Evolutionary conservation across 106 monocot species (phyloP).

Genomic region (Dendrobium catenatum): DNA sequence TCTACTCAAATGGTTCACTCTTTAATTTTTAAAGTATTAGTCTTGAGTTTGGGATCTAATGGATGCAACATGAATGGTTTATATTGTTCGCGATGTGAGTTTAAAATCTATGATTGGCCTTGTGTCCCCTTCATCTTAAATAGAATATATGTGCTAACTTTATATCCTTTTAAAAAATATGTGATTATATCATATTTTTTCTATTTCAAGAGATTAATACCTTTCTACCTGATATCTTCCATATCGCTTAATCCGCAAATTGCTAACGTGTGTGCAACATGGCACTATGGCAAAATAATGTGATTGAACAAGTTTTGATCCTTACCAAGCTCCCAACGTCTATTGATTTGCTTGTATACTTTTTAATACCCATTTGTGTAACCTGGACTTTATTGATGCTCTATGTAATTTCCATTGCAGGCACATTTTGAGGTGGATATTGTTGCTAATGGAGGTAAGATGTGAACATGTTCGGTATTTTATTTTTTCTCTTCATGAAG

Average conservation of each 20-base stretch:
- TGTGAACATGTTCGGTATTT: neutral
- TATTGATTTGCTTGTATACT: neutral
- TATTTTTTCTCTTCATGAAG: neutral
- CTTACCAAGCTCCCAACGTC: neutral
- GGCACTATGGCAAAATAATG: neutral
- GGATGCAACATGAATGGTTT: too few relatives aligned
- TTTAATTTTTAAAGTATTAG: too few relatives aligned
- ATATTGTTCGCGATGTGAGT: too few relatives aligned
- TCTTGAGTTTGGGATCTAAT: too few relatives aligned
- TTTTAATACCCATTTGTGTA: neutral
- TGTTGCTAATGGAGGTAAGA: constrained; percentile 86
- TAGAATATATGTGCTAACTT: too few relatives aligned
- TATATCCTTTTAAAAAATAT: too few relatives aligned
- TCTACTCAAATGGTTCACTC: too few relatives aligned
- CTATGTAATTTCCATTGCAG: constrained; percentile 21
- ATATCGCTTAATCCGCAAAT: neutral
- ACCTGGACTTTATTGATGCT: neutral
- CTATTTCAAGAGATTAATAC: neutral
- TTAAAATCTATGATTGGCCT: too few relatives aligned
- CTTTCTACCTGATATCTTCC: neutral
- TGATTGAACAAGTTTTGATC: neutral
- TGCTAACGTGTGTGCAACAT: neutral
- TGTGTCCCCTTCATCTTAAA: too few relatives aligned
- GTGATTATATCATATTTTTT: neutral
- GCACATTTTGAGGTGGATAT: constrained; percentile 82